Conservation (phyloP, 345 rosid species). For the Arabis alpina region DNA sequence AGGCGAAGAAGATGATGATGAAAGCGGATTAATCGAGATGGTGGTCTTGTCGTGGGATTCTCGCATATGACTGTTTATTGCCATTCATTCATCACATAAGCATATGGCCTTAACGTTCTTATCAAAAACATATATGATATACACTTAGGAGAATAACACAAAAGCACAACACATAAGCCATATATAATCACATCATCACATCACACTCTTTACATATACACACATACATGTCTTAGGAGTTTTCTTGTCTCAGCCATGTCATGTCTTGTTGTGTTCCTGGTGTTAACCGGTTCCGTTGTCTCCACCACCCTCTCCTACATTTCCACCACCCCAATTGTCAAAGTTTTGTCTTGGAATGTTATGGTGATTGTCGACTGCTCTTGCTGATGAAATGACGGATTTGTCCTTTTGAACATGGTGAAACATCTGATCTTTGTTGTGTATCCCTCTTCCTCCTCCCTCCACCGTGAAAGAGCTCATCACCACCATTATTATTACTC, state of each 20-base stretch:
- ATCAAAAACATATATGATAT: neutral
- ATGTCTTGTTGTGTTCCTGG: neutral
- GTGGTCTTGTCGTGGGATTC: neutral
- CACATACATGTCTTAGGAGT: conserved; percentile 15
- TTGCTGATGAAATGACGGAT: conserved; percentile 33
- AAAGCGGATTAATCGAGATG: neutral
- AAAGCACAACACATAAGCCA: conserved; percentile 10
- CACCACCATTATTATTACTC: conserved; percentile 26
- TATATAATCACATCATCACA: neutral
- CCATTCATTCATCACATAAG: conserved; percentile 18
- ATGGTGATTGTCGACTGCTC: conserved; percentile 53
- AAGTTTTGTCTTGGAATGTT: conserved; percentile 56
- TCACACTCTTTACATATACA: conserved; percentile 7
- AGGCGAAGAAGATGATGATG: neutral
- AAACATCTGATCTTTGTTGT: conserved; percentile 28
- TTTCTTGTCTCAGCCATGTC: conserved; percentile 15
- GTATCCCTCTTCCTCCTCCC: conserved; percentile 36
- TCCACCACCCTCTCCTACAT: conserved; percentile 37
- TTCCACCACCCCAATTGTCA: conserved; percentile 40
- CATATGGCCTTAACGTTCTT: conserved; percentile 9
- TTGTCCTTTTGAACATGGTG: conserved; percentile 28
- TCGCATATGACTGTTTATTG: neutral
- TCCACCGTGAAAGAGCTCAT: conserved; percentile 33
- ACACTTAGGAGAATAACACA: conserved; percentile 6
- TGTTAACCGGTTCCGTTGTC: conserved; percentile 39